A percentile compares a stretch with the other conserved stretches of the same genome.
Evolutionary conservation across 2,329 filamentous ascomycete species (phyloP).

Genomic region (Ophiostoma sp.): DNA sequence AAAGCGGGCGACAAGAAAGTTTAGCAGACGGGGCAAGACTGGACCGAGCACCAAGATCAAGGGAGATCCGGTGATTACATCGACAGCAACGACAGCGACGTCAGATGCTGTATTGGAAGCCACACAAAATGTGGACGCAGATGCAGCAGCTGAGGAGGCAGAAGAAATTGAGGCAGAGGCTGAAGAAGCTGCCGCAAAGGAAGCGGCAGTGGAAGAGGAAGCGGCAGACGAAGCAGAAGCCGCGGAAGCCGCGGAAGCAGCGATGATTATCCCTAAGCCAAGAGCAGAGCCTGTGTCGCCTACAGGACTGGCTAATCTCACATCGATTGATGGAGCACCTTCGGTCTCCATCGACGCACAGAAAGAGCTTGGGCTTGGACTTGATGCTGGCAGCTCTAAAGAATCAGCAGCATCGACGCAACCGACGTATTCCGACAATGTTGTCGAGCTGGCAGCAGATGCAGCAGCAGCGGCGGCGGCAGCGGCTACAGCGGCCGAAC

Average conservation of each 20-base stretch:
- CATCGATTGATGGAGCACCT: background rate
- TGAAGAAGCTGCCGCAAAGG: background rate
- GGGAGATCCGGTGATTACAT: background rate
- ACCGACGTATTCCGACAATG: background rate
- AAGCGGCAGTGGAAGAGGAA: background rate
- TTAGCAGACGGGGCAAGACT: constrained; percentile 8
- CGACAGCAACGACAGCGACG: constrained; percentile 2
- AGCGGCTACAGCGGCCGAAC: constrained; percentile 14
- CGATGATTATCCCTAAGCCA: background rate
- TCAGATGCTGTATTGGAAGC: constrained; percentile 26
- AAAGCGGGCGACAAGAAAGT: constrained; percentile 8
- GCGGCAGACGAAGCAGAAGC: background rate
- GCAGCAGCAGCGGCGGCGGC: constrained; percentile 10
- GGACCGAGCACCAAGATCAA: background rate
- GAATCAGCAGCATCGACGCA: background rate
- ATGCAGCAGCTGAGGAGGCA: background rate
- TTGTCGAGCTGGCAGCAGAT: constrained; percentile 12
- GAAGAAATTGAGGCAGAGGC: background rate
- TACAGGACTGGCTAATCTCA: background rate
- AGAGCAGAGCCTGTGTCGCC: background rate
- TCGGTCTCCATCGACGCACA: constrained; percentile 10
- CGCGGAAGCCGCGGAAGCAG: background rate
- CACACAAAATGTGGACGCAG: background rate
- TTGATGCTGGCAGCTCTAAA: background rate
- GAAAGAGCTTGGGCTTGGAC: background rate